Percentiles rank a stretch among this genome's conserved stretches.
Evolutionary conservation across 2,329 filamentous ascomycete genomes (phyloP).

Genomic region (Mycosphaerella sp.): DNA sequence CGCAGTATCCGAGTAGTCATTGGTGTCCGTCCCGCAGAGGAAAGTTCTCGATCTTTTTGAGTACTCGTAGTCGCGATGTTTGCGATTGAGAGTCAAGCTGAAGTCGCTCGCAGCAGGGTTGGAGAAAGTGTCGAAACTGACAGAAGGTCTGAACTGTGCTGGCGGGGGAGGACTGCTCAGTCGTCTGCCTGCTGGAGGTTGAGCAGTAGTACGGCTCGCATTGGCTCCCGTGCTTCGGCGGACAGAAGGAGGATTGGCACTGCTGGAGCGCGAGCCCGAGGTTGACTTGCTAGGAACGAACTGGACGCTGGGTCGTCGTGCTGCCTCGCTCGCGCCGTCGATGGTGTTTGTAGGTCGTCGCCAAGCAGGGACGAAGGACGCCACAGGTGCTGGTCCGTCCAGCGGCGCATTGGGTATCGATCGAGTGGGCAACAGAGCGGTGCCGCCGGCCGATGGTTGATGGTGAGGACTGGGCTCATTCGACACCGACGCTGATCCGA

Average conservation of each 20-base stretch:
- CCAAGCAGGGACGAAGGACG: constrained; percentile 31
- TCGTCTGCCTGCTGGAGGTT: constrained; percentile 14
- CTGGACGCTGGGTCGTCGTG: constrained; percentile 34
- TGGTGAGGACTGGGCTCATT: constrained; percentile 15
- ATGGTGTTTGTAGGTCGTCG: constrained; percentile 29
- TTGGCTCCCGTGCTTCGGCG: constrained; percentile 13
- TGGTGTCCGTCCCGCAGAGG: constrained; percentile 83
- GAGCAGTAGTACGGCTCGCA: constrained; percentile 9
- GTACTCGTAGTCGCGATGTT: constrained; percentile 79
- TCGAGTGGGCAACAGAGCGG: constrained; percentile 23
- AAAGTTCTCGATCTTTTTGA: constrained; percentile 79
- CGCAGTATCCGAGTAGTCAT: constrained; percentile 86
- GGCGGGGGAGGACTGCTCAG: constrained; percentile 32
- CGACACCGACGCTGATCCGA: constrained; percentile 4
- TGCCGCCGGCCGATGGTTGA: constrained; percentile 9
- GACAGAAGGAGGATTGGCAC: constrained; percentile 25
- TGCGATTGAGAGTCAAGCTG: constrained; percentile 75
- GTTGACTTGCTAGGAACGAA: constrained; percentile 31
- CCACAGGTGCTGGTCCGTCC: constrained; percentile 10
- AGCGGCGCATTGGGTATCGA: constrained; percentile 23
- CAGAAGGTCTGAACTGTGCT: constrained; percentile 57
- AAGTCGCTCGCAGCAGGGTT: constrained; percentile 62
- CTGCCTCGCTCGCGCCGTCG: constrained; percentile 17
- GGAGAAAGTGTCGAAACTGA: constrained; percentile 69
- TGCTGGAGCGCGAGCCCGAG: constrained; percentile 28